Percentiles rank a stretch among this genome's conserved stretches.
These are phyloP conservation scores for Austroboletus niveus DNA, from an alignment of 1,284 basidiomycete genomes.

Conservation along the genomic window DNA sequence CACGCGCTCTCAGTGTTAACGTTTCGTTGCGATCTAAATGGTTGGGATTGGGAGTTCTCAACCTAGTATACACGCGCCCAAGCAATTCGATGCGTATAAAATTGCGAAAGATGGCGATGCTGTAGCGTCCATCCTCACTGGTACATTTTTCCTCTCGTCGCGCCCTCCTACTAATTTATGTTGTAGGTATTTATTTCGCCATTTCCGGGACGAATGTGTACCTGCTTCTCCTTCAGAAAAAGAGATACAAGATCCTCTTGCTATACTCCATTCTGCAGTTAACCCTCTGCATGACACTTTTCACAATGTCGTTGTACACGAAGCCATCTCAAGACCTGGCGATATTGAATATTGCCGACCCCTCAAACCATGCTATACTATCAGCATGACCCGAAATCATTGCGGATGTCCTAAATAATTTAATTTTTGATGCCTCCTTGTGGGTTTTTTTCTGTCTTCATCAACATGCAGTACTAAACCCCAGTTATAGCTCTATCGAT, in stretches of 20 bases:
- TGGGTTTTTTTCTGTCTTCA: not conserved
- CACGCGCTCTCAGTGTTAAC: too few species aligned
- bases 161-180: not conserved
- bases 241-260: slow-evolving; percentile 17
- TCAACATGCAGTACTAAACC: not conserved
- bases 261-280: slow-evolving; percentile 15
- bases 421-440: slow-evolving; percentile 23
- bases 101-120: slow-evolving; percentile 20
- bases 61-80: too few species aligned
- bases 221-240: slow-evolving; percentile 13
- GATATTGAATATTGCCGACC: slow-evolving; percentile 12
- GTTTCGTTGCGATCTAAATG: too few species aligned
- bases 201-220: slow-evolving; percentile 13
- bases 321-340: slow-evolving; percentile 14
- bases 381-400: slow-evolving; percentile 20
- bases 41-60: too few species aligned
- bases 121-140: slow-evolving; percentile 21
- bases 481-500: not conserved
- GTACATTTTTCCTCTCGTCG: not conserved
- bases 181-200: slow-evolving; percentile 18
- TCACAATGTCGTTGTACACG: slow-evolving; percentile 17
- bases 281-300: slow-evolving; percentile 18
- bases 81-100: slow-evolving; percentile 6
- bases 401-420: slow-evolving; percentile 16
- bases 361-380: slow-evolving; percentile 6